Conservation (phyloP, 441 rosid species). For the Jatropha multifida region DNA sequence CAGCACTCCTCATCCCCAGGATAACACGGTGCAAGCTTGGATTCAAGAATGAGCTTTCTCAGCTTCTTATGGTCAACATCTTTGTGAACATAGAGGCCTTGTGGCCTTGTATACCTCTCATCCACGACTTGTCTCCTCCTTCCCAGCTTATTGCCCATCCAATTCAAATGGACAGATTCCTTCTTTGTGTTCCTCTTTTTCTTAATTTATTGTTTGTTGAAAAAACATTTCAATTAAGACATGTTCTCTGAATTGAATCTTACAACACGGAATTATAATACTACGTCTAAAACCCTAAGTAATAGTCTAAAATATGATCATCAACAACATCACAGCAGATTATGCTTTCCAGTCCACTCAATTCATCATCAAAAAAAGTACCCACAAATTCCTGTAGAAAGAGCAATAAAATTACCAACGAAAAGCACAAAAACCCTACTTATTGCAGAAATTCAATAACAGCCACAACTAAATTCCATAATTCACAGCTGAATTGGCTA, state of each 20-base stretch:
- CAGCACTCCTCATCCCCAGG: slow-evolving; percentile 87
- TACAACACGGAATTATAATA: background rate
- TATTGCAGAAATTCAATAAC: background rate
- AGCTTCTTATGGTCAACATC: slow-evolving; percentile 97
- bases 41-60: slow-evolving; percentile 86
- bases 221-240: slow-evolving; percentile 18
- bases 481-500: background rate
- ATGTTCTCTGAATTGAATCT: background rate
- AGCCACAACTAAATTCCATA: background rate
- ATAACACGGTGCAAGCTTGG: slow-evolving; percentile 97
- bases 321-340: background rate
- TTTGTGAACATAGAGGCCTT: slow-evolving; percentile 78
- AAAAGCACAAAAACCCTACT: slow-evolving; percentile 2
- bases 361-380: background rate
- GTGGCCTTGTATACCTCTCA: slow-evolving; percentile 87
- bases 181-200: slow-evolving; percentile 7
- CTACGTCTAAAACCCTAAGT: background rate
- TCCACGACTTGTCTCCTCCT: slow-evolving; percentile 90
- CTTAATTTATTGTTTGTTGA: slow-evolving; percentile 22
- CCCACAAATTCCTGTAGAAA: slow-evolving; percentile 3
- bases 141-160: slow-evolving; percentile 97
- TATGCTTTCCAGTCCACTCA: background rate
- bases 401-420: background rate
- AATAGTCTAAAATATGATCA: background rate
- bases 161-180: slow-evolving; percentile 19